phyloP scores from a whole-genome alignment of 768 basidiomycete genomes.

The Rhizopogon vesiculosus region DNA sequence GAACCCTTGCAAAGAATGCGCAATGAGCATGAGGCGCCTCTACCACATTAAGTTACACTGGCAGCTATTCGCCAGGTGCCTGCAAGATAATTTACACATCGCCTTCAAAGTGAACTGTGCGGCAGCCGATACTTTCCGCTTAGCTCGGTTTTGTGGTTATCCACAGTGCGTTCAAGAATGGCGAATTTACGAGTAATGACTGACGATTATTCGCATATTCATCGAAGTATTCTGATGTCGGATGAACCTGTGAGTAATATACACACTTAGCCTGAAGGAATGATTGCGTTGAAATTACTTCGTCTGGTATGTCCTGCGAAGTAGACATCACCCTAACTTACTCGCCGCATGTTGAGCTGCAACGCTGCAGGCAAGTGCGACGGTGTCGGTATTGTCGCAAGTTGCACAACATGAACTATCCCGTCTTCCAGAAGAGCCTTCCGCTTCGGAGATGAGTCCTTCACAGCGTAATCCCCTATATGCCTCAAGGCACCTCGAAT shows the following conservation, averaged over 20 bases:
- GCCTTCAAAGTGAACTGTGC: too few relatives aligned
- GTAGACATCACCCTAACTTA: neutral
- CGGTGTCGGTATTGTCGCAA: neutral
- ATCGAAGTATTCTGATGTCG: neutral
- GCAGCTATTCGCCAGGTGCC: too few relatives aligned
- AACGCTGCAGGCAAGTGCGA: neutral
- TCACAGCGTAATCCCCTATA: neutral
- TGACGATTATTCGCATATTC: neutral
- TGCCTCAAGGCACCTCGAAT: neutral
- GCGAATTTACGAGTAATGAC: too few relatives aligned
- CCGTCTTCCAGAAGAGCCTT: neutral
- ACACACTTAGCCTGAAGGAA: neutral
- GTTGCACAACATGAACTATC: neutral
- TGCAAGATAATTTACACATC: too few relatives aligned
- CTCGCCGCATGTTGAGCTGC: neutral
- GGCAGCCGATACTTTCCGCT: neutral
- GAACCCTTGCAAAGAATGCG: too few relatives aligned
- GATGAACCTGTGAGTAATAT: neutral
- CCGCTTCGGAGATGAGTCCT: neutral
- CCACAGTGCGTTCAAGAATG: neutral
- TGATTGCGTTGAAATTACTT: neutral
- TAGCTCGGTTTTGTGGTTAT: neutral
- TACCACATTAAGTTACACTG: too few relatives aligned
- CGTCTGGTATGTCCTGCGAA: neutral
- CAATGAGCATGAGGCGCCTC: too few relatives aligned